Percentiles rank a stretch among this genome's conserved stretches.
phyloP scores from a whole-genome alignment of 495 filamentous ascomycete genomes.

The Trichoderma virens region DNA sequence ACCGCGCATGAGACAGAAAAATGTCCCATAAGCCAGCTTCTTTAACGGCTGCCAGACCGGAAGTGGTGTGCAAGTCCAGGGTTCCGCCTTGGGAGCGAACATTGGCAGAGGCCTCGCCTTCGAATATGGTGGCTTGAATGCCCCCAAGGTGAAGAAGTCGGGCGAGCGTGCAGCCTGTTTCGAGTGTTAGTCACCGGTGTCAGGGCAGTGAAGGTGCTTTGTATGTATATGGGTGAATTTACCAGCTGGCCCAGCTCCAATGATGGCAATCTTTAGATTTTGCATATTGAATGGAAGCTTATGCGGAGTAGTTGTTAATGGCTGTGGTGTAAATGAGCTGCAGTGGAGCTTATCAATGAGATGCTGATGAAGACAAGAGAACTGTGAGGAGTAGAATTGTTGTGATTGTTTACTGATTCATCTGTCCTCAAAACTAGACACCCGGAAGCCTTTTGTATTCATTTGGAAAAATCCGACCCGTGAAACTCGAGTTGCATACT shows the following conservation, averaged over 20 bases:
- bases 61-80: conserved; percentile 45
- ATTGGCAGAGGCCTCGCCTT: conserved; percentile 36
- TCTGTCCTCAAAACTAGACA: background rate
- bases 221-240: background rate
- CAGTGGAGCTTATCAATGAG: background rate
- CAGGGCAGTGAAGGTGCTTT: conserved; percentile 12
- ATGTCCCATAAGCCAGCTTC: conserved; percentile 41
- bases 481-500: background rate
- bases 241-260: conserved; percentile 10
- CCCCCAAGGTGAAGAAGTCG: conserved; percentile 38
- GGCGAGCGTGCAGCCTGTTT: conserved; percentile 37
- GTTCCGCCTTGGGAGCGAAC: conserved; percentile 42
- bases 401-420: background rate
- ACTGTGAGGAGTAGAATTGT: background rate
- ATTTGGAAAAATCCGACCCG: background rate
- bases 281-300: background rate
- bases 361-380: background rate
- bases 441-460: background rate
- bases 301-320: background rate
- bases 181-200: conserved; percentile 30
- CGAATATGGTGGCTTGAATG: conserved; percentile 40
- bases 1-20: conserved; percentile 37
- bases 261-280: conserved; percentile 2
- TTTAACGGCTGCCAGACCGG: conserved; percentile 44
- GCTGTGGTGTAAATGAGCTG: background rate